Base-by-base conservation (phyloP, 805 yeast species). In the Candida ulmi region DNA sequence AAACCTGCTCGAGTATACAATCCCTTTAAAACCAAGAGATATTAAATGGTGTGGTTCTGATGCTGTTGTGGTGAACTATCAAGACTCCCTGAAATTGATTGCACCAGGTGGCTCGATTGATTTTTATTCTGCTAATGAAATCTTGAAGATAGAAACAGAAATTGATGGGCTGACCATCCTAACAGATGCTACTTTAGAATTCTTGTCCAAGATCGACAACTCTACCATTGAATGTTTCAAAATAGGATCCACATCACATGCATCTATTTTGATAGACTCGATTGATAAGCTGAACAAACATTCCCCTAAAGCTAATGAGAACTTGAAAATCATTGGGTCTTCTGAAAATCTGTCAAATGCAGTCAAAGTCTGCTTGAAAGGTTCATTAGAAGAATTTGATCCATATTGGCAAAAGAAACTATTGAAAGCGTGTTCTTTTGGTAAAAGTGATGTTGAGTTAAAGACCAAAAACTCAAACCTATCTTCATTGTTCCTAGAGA, bases 31-130 rank as follows among this genome's bases (percentile, higher is more conserved):
- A 0, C 79, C 83, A 0, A 58, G 52, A 31, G 70, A 72, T 43
- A 62, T 85, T 16, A 71, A 69, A 41, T 93, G 97, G 98, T 83
- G 96, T 55, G 87, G 91, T 0, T 78, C 81, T 48, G 95, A 88
- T 60, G 87, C 93, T 0, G 78, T 90, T 1, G 78, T 80, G 0
- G 62, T 77, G n/a, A 64, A 77, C 1, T 62, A 61, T 43, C 64
- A 71, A 3, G 91, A 83, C 48, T 88, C 83, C 38, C 51, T 88
- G 21, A 72, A 73, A 43, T 55, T 90, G 13, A 69, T 82, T 27
- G 95, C 95, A 0, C 91, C 95, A 0, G 74, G 78, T 11, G 78
- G 73, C 45, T 35, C 48, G 43, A 56, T 80, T 37, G 75, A 74
- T 36, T 81, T 74, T 60, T 82, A 68, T 48, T 71, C 68, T 11